Percentiles rank a stretch among this genome's conserved stretches.
These are phyloP conservation scores for Pleurotus citrinopileatus DNA, from an alignment of 768 basidiomycete genomes.

Conservation along the genomic window DNA sequence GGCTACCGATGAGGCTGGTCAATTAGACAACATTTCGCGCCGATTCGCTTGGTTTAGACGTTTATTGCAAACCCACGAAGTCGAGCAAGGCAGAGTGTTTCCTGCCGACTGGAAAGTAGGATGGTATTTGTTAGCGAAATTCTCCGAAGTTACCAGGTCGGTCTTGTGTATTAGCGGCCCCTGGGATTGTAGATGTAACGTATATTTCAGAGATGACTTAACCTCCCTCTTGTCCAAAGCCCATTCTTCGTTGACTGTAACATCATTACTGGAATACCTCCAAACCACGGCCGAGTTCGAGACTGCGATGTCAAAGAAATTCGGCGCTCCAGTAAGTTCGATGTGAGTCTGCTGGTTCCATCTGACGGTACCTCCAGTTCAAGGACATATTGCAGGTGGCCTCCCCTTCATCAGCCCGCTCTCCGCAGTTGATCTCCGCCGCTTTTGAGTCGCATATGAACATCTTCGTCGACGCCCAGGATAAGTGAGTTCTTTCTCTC, in stretches of 20 bases:
- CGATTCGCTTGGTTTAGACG: conserved; percentile 96
- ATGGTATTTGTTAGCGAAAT: conserved; percentile 78
- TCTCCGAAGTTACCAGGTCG: conserved; percentile 88
- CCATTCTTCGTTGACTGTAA: conserved; percentile 69
- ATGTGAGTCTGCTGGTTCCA: background rate
- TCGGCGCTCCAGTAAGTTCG: conserved; percentile 62
- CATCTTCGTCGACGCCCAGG: conserved; percentile 94
- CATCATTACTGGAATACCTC: conserved; percentile 79
- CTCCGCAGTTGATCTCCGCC: conserved; percentile 75
- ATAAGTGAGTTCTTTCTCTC: conserved; percentile 56
- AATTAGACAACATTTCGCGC: conserved; percentile 90
- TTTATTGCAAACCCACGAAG: conserved; percentile 79
- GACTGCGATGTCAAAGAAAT: conserved; percentile 74
- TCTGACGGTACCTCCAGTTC: conserved; percentile 37
- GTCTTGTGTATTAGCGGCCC: conserved; percentile 10
- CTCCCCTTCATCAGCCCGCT: conserved; percentile 44
- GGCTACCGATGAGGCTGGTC: conserved; percentile 90
- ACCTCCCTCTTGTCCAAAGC: conserved; percentile 78
- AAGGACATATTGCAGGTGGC: conserved; percentile 60
- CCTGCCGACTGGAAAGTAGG: conserved; percentile 85
- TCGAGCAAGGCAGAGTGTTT: conserved; percentile 82
- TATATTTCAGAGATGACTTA: conserved; percentile 72
- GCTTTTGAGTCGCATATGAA: conserved; percentile 92
- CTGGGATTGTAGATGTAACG: conserved; percentile 1
- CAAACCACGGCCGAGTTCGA: conserved; percentile 91